Percentiles rank a stretch among this genome's conserved stretches.
These are phyloP conservation scores for Starmerella vaccinii DNA, from an alignment of 805 yeast species.

Conservation along the genomic window DNA sequence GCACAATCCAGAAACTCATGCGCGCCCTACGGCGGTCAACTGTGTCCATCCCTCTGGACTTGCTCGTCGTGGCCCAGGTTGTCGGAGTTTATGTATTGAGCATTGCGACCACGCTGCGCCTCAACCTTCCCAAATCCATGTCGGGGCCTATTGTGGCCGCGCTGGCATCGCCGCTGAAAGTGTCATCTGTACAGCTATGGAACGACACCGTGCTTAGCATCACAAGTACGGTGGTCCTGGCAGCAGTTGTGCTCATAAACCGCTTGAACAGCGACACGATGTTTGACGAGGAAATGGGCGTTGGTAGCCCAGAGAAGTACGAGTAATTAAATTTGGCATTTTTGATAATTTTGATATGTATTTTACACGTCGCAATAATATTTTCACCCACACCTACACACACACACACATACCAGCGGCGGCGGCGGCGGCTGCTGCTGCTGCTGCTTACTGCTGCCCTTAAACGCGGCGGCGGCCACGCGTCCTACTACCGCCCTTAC, in stretches of 20 bases:
- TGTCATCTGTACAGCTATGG: conserved; percentile 32
- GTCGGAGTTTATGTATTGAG: conserved; percentile 34
- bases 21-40: conserved; percentile 13
- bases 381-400: too few relatives aligned
- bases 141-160: conserved; percentile 35
- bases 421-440: too few relatives aligned
- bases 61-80: conserved; percentile 31
- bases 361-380: too few relatives aligned
- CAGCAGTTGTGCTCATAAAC: conserved; percentile 22
- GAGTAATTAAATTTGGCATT: background rate
- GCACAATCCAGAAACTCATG: conserved; percentile 16
- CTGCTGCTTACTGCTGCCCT: too few relatives aligned
- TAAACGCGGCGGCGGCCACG: too few relatives aligned
- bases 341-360: background rate
- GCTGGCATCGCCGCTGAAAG: conserved; percentile 34
- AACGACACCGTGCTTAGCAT: conserved; percentile 32
- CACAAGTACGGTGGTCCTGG: conserved; percentile 27
- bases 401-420: too few relatives aligned
- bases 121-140: conserved; percentile 34
- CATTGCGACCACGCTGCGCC: conserved; percentile 34
- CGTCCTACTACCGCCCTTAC: too few relatives aligned
- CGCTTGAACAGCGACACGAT: conserved; percentile 8
- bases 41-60: conserved; percentile 17
- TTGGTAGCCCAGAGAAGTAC: conserved; percentile 4
- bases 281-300: conserved; percentile 21